Evolutionary conservation across 148 eudicot species (phyloP), one percentile per base, ranked within the genome.

Genomic region (Silene latifolia): DNA sequence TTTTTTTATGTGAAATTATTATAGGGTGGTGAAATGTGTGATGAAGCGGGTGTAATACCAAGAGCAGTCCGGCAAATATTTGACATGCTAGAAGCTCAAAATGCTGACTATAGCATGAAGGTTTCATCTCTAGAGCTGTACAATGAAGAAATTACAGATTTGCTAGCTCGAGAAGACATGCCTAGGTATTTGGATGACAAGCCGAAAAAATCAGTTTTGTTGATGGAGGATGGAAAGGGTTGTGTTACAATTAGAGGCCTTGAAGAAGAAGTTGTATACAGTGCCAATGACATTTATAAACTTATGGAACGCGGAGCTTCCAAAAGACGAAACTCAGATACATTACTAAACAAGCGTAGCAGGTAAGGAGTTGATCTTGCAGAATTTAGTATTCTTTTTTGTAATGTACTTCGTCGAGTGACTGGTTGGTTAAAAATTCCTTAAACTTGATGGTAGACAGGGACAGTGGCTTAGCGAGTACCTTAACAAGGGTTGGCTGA

Each of bases 1-100:
- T 18, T 18, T 17, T 0, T 23, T n/a, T 6, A n/a, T 24, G 11
- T 51, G 46, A 1, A 58, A 21, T 51, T 19, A 9, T 35, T 51
- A 7, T 67, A 87, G 96, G 82, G 85, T 74, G 90, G 88, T 72
- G 98, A 92, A 67, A 80, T 92, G 54, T 84, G 88, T 74, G 90
- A 84, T 74, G 98, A 93, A 74, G 98, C 96, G 72, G 96, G 98
- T 70, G 92, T 93, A 64, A 93, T 93, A 74, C 98, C 98, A 46
- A 84, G 98, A 73, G 98, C 93, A 57, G 87, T 93, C 77, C 88
- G 91, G 42, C 98, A 93, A 46, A 90, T 89, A 48, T 93, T 93
- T 76, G 96, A 93, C 77, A 84, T 86, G 10, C 79, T 92, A 54
- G 98, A 92, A 81, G 85, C 88, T 67, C 91, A 89, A 72, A 89